Percentiles rank a stretch among this genome's conserved stretches.
phyloP scores from a whole-genome alignment of 75 land plant species.

The Selaginella moellendorffii region DNA sequence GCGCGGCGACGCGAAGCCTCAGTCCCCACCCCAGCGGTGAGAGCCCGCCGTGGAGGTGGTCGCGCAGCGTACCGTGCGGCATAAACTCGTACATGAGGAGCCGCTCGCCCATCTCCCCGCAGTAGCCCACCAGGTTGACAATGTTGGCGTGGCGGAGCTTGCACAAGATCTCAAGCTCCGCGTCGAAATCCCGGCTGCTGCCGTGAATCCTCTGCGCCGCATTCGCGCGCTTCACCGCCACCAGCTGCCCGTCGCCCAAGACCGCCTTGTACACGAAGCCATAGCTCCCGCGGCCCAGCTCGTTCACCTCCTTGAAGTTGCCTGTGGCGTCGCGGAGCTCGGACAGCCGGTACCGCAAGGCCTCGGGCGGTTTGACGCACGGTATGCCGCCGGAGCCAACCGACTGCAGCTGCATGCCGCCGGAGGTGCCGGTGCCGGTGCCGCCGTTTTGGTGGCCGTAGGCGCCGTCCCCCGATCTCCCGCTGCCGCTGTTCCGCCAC shows the following conservation, averaged over 20 bases:
- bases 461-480: too few relatives aligned
- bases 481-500: too few relatives aligned
- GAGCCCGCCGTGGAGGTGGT: constrained; percentile 24
- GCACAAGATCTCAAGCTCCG: constrained; percentile 53
- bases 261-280: constrained; percentile 62
- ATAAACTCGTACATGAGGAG: constrained; percentile 43
- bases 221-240: constrained; percentile 66
- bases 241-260: constrained; percentile 43
- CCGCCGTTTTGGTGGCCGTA: too few relatives aligned
- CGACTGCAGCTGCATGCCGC: too few relatives aligned
- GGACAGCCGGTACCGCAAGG: constrained; percentile 38
- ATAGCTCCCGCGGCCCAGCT: constrained; percentile 59
- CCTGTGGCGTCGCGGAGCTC: constrained; percentile 66
- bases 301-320: constrained; percentile 62
- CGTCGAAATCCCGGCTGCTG: constrained; percentile 47
- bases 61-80: constrained; percentile 44
- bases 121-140: constrained; percentile 61
- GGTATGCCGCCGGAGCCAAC: not conserved
- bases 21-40: not conserved
- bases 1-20: not conserved
- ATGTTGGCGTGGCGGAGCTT: constrained; percentile 42
- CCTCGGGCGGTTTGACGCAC: constrained; percentile 9
- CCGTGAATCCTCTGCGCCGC: constrained; percentile 54
- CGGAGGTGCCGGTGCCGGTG: too few relatives aligned
- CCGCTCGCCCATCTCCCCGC: constrained; percentile 33